phyloP scores from a whole-genome alignment of 2,329 filamentous ascomycete genomes.

The Apiospora aurea region DNA sequence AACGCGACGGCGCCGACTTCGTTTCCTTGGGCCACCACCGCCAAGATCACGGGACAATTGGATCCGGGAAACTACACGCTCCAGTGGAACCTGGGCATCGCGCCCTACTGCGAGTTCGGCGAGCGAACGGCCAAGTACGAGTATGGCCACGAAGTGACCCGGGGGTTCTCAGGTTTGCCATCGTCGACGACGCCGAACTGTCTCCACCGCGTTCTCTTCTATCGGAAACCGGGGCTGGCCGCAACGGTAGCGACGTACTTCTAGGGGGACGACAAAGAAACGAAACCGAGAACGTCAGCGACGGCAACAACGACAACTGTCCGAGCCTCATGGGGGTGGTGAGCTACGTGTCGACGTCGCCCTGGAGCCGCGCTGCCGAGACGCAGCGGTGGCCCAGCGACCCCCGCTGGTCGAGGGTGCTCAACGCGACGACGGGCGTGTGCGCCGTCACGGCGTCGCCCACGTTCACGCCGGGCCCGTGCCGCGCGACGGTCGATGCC shows the following conservation, averaged over 20 bases:
- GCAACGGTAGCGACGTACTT: background rate
- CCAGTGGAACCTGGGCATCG: background rate
- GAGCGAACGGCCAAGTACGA: background rate
- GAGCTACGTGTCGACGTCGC: background rate
- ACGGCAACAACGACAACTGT: background rate
- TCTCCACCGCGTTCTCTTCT: background rate
- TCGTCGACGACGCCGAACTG: background rate
- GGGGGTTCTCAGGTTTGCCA: background rate
- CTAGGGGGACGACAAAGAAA: background rate
- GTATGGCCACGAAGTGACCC: background rate
- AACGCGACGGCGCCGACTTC: background rate
- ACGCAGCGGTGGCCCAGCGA: background rate
- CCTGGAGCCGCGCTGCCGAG: background rate
- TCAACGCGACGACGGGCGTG: background rate
- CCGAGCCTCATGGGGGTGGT: background rate
- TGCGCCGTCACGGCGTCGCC: background rate
- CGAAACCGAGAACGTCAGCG: background rate
- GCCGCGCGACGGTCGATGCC: background rate
- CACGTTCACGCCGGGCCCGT: background rate
- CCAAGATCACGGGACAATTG: background rate
- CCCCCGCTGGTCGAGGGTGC: background rate
- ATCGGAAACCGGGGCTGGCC: too few relatives aligned
- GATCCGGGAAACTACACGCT: background rate
- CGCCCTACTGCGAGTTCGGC: background rate
- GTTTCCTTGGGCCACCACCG: background rate